These are phyloP conservation scores for Candida sanyaensis DNA, from an alignment of 1,139 yeast genomes.

Conservation along the genomic window DNA sequence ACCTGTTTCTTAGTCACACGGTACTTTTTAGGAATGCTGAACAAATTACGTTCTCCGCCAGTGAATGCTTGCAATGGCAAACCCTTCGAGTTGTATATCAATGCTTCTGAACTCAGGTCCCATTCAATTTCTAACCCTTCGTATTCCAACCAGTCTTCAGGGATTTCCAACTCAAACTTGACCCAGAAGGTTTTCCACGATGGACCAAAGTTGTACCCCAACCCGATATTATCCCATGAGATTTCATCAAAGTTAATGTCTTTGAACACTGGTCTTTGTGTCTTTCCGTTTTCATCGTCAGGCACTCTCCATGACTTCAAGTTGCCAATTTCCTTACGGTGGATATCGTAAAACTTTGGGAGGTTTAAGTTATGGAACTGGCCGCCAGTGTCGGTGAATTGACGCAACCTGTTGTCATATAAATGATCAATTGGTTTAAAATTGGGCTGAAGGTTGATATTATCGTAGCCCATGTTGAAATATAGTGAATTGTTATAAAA, in stretches of 20 bases:
- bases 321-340: slow-evolving; percentile 48
- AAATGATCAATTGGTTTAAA: slow-evolving; percentile 82
- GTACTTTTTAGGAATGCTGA: slow-evolving; percentile 58
- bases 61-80: slow-evolving; percentile 80
- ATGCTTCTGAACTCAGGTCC: slow-evolving; percentile 87
- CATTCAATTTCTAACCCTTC: slow-evolving; percentile 69
- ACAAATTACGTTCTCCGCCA: slow-evolving; percentile 81
- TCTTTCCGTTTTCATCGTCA: slow-evolving; percentile 47
- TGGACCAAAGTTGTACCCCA: slow-evolving; percentile 87
- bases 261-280: slow-evolving; percentile 74
- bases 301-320: slow-evolving; percentile 69
- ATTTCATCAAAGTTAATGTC: slow-evolving; percentile 49
- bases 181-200: slow-evolving; percentile 98
- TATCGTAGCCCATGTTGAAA: slow-evolving; percentile 23
- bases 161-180: slow-evolving; percentile 62
- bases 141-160: slow-evolving; percentile 55
- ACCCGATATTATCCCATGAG: slow-evolving; percentile 60
- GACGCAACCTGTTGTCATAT: slow-evolving; percentile 77
- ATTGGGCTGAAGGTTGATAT: slow-evolving; percentile 62
- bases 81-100: slow-evolving; percentile 69
- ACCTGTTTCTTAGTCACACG: slow-evolving; percentile 42
- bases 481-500: too few relatives aligned
- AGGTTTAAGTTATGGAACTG: slow-evolving; percentile 69
- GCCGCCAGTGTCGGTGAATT: slow-evolving; percentile 73
- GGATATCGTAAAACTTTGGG: slow-evolving; percentile 78